Base-by-base conservation (phyloP, 352 stramenopile species). In the Phytophthora nicotianae region DNA sequence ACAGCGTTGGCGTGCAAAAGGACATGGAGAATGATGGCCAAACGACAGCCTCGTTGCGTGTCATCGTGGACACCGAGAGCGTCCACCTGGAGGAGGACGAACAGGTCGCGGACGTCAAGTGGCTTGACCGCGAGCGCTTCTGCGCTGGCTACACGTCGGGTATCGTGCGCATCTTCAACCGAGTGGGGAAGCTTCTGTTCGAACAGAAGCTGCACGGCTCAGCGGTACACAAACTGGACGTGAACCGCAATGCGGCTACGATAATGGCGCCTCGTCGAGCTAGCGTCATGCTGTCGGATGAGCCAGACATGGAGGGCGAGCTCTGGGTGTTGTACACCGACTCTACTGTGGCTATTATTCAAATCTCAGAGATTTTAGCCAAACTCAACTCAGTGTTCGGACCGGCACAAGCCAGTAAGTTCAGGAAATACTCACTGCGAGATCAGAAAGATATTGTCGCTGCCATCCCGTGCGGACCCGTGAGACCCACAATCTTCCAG, bases 321-420 rank as follows among this genome's bases (percentile, higher is more conserved):
- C 56, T 95, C 5, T 95, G 85, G 83, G 74, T 95, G 5, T 66
- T 95, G 2, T 93, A 91, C 54, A 73, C 77, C 5, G 86, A 95
- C 50, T 65, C 77, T 2, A 93, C 84, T 13, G 70, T 95, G n/a
- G 86, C 75, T 16, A 90, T 95, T 59, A 72, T 95, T 0, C 81
- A 90, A 35, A 50, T 91, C 0, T 79, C 84, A 11, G 81, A 93
- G 42, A 62, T 93, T 14, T 40, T 86, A 19, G 20, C 49, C 3
- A 83, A 79, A 32, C 72, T 91, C 19, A 77, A 68, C 48, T 71
- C 81, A 14, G 68, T 89, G 5, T 86, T 89, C 46, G 78, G 79
- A 5, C 78, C 81, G 13, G 79, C 81, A 0, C 83, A 93, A 56
- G 85, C 73, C 16, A 87, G 72, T 61, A 92, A 91, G 58, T 91